Percentiles rank a stretch among this genome's conserved stretches.
phyloP scores from a whole-genome alignment of 2,329 filamentous ascomycete genomes.

The Aspergillus japonicus region DNA sequence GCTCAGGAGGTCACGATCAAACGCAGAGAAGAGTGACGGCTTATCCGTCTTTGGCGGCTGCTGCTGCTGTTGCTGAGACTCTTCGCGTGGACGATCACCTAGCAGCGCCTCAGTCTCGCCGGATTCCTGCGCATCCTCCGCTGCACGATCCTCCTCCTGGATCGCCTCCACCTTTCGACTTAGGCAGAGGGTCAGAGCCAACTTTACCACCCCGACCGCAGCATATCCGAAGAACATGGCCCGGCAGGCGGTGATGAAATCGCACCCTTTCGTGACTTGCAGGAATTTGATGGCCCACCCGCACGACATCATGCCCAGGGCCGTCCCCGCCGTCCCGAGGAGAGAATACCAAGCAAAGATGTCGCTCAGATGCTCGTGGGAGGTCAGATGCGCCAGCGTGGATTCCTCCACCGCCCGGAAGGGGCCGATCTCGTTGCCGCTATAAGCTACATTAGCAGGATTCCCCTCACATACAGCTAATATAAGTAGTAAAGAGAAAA shows the following conservation, averaged over 20 bases:
- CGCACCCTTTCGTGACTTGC: constrained; percentile 45
- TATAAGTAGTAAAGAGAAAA: not conserved
- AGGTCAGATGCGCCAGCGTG: constrained; percentile 61
- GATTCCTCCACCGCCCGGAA: constrained; percentile 68
- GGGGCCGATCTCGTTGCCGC: constrained; percentile 65
- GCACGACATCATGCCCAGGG: constrained; percentile 58
- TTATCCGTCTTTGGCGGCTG: constrained; percentile 27
- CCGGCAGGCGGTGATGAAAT: constrained; percentile 51
- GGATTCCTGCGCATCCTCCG: constrained; percentile 17
- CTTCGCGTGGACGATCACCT: constrained; percentile 15
- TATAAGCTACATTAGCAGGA: constrained; percentile 6
- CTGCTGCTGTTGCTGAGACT: constrained; percentile 11
- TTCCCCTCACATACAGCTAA: not conserved
- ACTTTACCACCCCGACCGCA: constrained; percentile 57
- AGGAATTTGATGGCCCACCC: constrained; percentile 61
- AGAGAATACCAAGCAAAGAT: constrained; percentile 64
- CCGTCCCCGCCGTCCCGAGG: constrained; percentile 58
- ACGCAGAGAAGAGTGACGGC: constrained; percentile 56
- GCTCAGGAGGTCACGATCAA: constrained; percentile 44
- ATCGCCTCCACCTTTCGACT: constrained; percentile 48
- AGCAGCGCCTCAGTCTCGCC: constrained; percentile 41
- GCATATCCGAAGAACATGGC: constrained; percentile 60
- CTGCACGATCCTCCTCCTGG: constrained; percentile 25
- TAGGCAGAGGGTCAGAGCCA: constrained; percentile 53
- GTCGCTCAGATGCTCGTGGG: constrained; percentile 55